Evolutionary conservation across 2,329 filamentous ascomycete genomes (phyloP).

Genomic region (Chrysoporthe austroafricana): DNA sequence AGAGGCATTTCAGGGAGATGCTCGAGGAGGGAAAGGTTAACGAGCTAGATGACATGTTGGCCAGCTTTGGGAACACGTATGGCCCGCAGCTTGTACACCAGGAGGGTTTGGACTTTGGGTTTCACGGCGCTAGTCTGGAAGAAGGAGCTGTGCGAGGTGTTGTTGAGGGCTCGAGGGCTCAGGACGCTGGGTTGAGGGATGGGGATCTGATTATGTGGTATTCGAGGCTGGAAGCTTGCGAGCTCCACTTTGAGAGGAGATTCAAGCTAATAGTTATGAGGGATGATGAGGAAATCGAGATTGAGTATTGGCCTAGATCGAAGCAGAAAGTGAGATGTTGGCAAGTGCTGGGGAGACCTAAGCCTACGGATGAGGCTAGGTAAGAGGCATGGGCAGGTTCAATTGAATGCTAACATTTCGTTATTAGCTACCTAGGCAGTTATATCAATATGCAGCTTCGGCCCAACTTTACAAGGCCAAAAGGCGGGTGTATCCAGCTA

Average conservation of each 20-base stretch:
- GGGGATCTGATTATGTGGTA: slow-evolving; percentile 31
- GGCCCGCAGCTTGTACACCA: slow-evolving; percentile 29
- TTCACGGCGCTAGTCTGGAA: slow-evolving; percentile 31
- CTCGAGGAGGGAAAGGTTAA: slow-evolving; percentile 14
- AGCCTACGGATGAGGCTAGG: background rate
- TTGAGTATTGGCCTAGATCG: slow-evolving; percentile 32
- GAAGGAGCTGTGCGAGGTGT: slow-evolving; percentile 29
- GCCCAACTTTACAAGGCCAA: too few species aligned
- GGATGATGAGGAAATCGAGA: slow-evolving; percentile 18
- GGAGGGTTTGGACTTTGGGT: slow-evolving; percentile 33
- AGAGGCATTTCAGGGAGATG: slow-evolving; percentile 12
- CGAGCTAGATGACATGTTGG: slow-evolving; percentile 25
- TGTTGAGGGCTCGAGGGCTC: slow-evolving; percentile 31
- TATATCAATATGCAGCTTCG: too few species aligned
- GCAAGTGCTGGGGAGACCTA: slow-evolving; percentile 23
- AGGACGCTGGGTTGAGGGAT: slow-evolving; percentile 32
- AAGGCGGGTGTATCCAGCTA: too few species aligned
- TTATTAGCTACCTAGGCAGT: background rate
- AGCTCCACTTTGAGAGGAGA: slow-evolving; percentile 28
- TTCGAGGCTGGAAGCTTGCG: slow-evolving; percentile 32
- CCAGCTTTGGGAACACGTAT: slow-evolving; percentile 29
- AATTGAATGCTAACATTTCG: background rate
- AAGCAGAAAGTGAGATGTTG: slow-evolving; percentile 31
- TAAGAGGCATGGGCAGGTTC: background rate
- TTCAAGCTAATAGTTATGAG: slow-evolving; percentile 31